A percentile compares a stretch with the other conserved stretches of the same genome.
Evolutionary conservation across 2,329 filamentous ascomycete genomes (phyloP).

Genomic region (Pezizomycotina sp.): DNA sequence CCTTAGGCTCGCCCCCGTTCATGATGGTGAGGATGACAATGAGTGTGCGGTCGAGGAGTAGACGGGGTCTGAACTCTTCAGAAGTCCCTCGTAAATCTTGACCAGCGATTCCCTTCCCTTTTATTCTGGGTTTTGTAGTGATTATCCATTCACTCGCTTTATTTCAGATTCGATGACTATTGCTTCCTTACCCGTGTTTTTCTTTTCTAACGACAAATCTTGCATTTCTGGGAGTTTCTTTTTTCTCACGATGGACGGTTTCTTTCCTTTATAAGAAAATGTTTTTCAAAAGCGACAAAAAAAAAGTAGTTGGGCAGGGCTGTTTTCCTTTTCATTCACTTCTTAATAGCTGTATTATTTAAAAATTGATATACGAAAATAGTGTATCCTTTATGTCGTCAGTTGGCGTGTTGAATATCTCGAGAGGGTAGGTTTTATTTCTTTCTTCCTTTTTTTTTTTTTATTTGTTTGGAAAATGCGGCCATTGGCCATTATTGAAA

Average conservation of each 20-base stretch:
- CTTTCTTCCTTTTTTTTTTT: slow-evolving; percentile 1
- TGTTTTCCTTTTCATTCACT: slow-evolving; percentile 1
- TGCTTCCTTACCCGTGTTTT: not conserved
- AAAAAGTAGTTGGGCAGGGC: not conserved
- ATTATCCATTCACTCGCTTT: not conserved
- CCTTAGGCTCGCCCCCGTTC: slow-evolving; percentile 48
- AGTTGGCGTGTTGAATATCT: no score
- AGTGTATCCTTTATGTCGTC: no score
- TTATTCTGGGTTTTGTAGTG: not conserved
- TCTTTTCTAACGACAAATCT: not conserved
- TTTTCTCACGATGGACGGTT: not conserved
- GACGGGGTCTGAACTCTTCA: slow-evolving; percentile 2
- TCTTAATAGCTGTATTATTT: no score
- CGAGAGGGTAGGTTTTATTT: not conserved
- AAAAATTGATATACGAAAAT: no score
- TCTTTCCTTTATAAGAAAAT: not conserved
- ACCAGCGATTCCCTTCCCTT: not conserved
- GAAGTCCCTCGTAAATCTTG: not conserved
- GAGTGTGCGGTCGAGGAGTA: slow-evolving; percentile 27
- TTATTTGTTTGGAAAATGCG: slow-evolving; percentile 9
- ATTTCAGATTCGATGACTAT: not conserved
- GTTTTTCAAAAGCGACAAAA: slow-evolving; percentile 4
- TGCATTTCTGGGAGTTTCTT: not conserved
- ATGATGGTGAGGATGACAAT: slow-evolving; percentile 43
- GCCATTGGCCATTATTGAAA: no score